phyloP scores from a whole-genome alignment of 1,139 yeast species.

The Keqinozyma sinolaborantium region DNA sequence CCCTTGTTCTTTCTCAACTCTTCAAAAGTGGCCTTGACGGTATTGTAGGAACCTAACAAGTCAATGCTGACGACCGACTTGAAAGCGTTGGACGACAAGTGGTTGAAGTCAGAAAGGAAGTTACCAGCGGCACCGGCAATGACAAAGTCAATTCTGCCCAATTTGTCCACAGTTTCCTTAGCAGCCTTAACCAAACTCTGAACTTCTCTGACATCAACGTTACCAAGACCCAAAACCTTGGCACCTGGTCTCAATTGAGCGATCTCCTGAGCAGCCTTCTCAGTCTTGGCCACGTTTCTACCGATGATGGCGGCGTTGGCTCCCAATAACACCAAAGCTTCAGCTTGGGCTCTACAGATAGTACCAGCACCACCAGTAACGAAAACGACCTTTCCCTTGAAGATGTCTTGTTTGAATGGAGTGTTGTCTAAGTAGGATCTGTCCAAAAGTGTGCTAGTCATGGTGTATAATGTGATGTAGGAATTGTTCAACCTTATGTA shows the following conservation, averaged over 20 bases:
- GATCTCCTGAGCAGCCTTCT: constrained; percentile 66
- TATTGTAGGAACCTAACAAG: constrained; percentile 81
- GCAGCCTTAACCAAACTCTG: constrained; percentile 60
- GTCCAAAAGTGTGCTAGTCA: constrained; percentile 16
- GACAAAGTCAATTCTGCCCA: constrained; percentile 79
- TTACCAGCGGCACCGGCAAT: constrained; percentile 98
- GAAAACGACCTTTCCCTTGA: constrained; percentile 81
- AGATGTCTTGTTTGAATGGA: constrained; percentile 58
- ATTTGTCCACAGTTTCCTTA: constrained; percentile 54
- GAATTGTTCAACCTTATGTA: neutral
- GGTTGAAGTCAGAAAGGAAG: constrained; percentile 76
- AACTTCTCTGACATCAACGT: constrained; percentile 76
- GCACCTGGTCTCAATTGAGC: constrained; percentile 55
- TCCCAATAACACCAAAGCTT: constrained; percentile 79
- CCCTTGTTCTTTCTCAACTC: constrained; percentile 71
- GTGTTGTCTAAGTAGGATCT: constrained; percentile 23
- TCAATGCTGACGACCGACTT: constrained; percentile 86
- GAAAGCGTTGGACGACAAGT: constrained; percentile 82
- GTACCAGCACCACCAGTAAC: constrained; percentile 98
- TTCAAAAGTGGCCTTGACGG: constrained; percentile 77
- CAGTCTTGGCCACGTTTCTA: constrained; percentile 66
- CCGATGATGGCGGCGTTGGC: constrained; percentile 89
- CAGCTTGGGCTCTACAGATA: constrained; percentile 86
- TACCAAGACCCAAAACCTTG: constrained; percentile 68
- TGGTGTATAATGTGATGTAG: neutral